Evolutionary conservation across 2,329 filamentous ascomycete genomes (phyloP).

Genomic region (Neoarthrinium moseri): DNA sequence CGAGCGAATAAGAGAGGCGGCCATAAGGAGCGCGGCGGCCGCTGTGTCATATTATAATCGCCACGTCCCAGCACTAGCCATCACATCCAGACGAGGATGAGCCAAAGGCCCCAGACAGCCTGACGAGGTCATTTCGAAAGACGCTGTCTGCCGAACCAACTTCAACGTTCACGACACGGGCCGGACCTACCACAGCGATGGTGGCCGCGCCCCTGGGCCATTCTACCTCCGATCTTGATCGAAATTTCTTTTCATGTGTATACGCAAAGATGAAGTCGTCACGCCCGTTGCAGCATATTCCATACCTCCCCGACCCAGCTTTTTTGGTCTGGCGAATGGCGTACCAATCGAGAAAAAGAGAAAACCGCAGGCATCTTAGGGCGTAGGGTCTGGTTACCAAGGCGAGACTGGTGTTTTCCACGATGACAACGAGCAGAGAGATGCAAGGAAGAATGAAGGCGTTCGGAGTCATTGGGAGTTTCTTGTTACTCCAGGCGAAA

Average conservation of each 20-base stretch:
- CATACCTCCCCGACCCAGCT: constrained; percentile 24
- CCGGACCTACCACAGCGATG: background rate
- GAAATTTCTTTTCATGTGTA: background rate
- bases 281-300: background rate
- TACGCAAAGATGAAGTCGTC: background rate
- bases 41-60: constrained; percentile 41
- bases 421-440: background rate
- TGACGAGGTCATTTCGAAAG: background rate
- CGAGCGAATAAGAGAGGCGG: background rate
- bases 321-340: constrained; percentile 39
- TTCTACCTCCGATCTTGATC: background rate
- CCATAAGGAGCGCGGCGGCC: constrained; percentile 14
- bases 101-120: background rate
- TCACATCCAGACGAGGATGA: background rate
- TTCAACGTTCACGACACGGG: constrained; percentile 7
- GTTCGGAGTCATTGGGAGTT: constrained; percentile 8
- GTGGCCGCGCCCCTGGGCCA: background rate
- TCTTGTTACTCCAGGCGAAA: background rate
- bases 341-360: constrained; percentile 34
- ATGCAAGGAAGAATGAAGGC: constrained; percentile 3
- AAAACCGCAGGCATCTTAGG: constrained; percentile 32
- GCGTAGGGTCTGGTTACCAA: constrained; percentile 27
- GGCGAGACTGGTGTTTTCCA: constrained; percentile 14
- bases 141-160: background rate
- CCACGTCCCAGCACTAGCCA: background rate